phyloP scores from a whole-genome alignment of 2,329 filamentous ascomycete genomes.

The Scopulariopsis brevicaulis region DNA sequence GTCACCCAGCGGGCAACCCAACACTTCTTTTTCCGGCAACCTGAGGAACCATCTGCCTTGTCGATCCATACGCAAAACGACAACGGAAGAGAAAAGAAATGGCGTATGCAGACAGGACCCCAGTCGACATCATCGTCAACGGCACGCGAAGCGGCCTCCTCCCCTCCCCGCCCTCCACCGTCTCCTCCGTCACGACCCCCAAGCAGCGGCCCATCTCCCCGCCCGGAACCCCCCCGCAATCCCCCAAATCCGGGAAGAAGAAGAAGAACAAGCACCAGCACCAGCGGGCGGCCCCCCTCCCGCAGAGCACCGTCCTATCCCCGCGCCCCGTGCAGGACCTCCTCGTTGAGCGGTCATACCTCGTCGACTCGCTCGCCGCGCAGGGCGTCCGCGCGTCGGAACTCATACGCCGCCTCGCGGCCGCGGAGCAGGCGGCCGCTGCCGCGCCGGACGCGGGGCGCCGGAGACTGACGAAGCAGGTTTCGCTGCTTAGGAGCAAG shows the following conservation, averaged over 20 bases:
- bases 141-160: background rate
- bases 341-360: slow-evolving; percentile 33
- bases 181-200: background rate
- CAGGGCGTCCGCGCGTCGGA: slow-evolving; percentile 24
- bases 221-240: background rate
- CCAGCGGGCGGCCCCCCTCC: slow-evolving; percentile 1
- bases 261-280: background rate
- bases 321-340: slow-evolving; percentile 29
- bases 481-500: slow-evolving; percentile 26
- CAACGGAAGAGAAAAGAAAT: background rate
- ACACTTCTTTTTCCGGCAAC: background rate
- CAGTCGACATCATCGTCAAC: background rate
- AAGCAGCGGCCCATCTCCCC: background rate
- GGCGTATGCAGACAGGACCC: background rate
- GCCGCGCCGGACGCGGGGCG: slow-evolving; percentile 2
- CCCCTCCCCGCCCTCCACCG: background rate
- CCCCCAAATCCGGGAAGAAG: background rate
- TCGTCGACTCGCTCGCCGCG: slow-evolving; percentile 26
- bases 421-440: slow-evolving; percentile 17
- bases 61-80: background rate
- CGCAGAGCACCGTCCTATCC: slow-evolving; percentile 15
- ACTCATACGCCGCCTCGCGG: slow-evolving; percentile 25
- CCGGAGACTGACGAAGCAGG: slow-evolving; percentile 25
- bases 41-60: background rate
- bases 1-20: background rate